These are phyloP conservation scores for Scleroderma bovista DNA, from an alignment of 768 basidiomycete species.

Conservation along the genomic window DNA sequence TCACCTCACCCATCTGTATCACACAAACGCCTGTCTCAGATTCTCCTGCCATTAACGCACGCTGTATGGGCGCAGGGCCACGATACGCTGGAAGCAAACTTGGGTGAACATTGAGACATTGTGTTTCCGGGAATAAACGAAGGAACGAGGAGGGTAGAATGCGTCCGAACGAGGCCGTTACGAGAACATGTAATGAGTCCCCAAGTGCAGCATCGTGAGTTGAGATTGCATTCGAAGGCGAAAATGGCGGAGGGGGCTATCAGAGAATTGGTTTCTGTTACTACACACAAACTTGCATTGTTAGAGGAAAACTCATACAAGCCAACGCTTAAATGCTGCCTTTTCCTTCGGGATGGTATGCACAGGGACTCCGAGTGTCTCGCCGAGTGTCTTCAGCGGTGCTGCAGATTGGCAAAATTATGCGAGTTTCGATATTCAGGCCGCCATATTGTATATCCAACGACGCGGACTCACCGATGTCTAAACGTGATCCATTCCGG, in stretches of 20 bases:
- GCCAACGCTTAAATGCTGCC: conserved; percentile 59
- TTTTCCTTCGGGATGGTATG: conserved; percentile 56
- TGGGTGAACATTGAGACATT: conserved; percentile 83
- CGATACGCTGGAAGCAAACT: conserved; percentile 82
- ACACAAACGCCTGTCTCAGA: conserved; percentile 74
- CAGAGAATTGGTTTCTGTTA: conserved; percentile 20
- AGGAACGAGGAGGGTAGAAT: conserved; percentile 67
- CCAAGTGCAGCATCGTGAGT: background rate
- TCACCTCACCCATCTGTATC: conserved; percentile 62
- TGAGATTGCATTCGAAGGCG: background rate
- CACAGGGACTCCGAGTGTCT: conserved; percentile 48
- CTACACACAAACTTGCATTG: background rate
- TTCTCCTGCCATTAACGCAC: conserved; percentile 64
- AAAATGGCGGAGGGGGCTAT: conserved; percentile 40
- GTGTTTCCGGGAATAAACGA: conserved; percentile 48
- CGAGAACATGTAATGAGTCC: conserved; percentile 49
- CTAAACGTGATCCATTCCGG: conserved; percentile 51
- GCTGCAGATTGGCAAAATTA: conserved; percentile 38
- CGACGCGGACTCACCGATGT: conserved; percentile 41
- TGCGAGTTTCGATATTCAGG: background rate
- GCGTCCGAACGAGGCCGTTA: conserved; percentile 90
- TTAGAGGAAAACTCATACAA: conserved; percentile 38
- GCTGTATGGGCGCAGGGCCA: conserved; percentile 91
- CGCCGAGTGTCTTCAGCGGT: conserved; percentile 58
- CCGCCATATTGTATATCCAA: background rate